Conservation (phyloP, 192 early-diverging fungal species). For the Backusella liffmaniae region DNA sequence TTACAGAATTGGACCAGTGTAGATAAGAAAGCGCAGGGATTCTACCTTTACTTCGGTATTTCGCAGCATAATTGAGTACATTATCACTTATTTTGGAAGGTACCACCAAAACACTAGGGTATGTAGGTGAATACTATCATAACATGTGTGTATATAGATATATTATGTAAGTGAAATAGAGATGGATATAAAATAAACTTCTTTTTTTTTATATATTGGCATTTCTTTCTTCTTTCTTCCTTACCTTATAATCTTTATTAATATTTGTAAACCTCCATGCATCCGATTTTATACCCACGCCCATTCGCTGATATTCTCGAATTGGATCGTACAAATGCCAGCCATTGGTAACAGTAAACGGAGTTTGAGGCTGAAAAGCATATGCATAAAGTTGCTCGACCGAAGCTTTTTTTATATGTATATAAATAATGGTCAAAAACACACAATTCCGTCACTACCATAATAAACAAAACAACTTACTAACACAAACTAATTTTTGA, state of each 20-base stretch:
- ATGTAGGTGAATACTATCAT: conserved; percentile 82
- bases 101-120: conserved; percentile 78
- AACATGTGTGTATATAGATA: conserved; percentile 10
- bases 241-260: conserved; percentile 74
- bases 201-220: neutral
- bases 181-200: neutral
- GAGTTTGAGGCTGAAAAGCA: conserved; percentile 49
- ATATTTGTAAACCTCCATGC: conserved; percentile 77
- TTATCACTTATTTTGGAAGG: conserved; percentile 88
- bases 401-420: conserved; percentile 42
- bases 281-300: conserved; percentile 60
- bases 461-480: conserved; percentile 42
- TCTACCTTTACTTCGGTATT: conserved; percentile 86
- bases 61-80: conserved; percentile 83
- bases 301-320: conserved; percentile 82
- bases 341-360: conserved; percentile 43
- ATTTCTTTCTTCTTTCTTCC: neutral
- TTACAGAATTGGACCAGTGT: conserved; percentile 75
- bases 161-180: neutral
- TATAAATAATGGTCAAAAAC: neutral
- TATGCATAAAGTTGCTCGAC: conserved; percentile 83
- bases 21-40: conserved; percentile 89
- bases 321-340: conserved; percentile 77
- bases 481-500: conserved; percentile 76
- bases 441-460: neutral